Base-by-base conservation (phyloP, 768 basidiomycete genomes). In the Phylloporus sp. region DNA sequence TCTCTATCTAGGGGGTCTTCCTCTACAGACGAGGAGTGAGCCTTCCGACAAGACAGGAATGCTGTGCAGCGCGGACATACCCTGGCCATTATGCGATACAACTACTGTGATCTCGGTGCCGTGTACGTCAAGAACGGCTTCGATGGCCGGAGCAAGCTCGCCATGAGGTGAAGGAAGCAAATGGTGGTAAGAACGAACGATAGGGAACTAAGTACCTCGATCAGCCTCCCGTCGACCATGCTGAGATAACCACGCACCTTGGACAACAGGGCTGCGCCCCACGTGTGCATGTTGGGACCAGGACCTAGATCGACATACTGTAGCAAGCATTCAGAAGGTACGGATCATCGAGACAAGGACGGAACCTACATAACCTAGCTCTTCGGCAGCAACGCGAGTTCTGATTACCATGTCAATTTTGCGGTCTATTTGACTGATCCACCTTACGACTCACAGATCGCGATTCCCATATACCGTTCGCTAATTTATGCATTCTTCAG, bases 51-150 rank as follows among this genome's bases (percentile, higher is more conserved):
- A 42, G 35, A 35, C 12, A 2, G 23, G 13, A 20, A 43, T 23
- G 34, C n/a, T 6, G 42, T 27, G 18, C 18, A 18, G 11, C 5
- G 41, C n/a, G n/a, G 29, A 51, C 65, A 47, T 54, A 86, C 89
- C 89, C 78, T 95, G 93, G 6, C 93, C 93, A 63, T 95, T 95
- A 58, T 95, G 93, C 0, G 90, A 78, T 10, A 95, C 88, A n/a
- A 95, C 75, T 0, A 94, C 90, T 6, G 84, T 85, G 16, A 94
- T 80, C 46, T 80, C 77, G 1, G 83, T 85, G 1, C 91, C 91
- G 56, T 83, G 86, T 7, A 91, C 75, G 46, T 93, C 86, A 13
- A 95, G 72, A 3, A 88, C 77, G 4, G 91, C 91, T 67, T 91
- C 88, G 28, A 95, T 95, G 2, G 91, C 91, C 0, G 91, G 91